A percentile compares a stretch with the other conserved stretches of the same genome.
Evolutionary conservation across 345 rosid species (phyloP).

Genomic region (Eutrema yunnanense): DNA sequence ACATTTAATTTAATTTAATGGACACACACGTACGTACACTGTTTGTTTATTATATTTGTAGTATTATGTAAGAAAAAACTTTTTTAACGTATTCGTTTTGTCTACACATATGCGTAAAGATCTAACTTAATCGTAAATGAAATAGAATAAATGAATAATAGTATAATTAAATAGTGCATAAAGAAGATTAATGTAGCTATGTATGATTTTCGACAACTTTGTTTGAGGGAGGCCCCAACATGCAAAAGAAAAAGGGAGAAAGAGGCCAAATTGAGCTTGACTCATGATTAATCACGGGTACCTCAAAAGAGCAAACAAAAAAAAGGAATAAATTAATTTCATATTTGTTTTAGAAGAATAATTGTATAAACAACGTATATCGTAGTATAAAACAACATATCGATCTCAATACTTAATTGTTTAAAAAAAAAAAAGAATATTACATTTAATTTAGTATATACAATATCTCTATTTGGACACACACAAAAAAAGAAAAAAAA

Average conservation of each 20-base stretch:
- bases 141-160: background rate
- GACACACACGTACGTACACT: slow-evolving; percentile 25
- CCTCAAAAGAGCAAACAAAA: slow-evolving; percentile 23
- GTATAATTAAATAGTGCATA: background rate
- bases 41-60: background rate
- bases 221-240: slow-evolving; percentile 26
- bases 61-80: background rate
- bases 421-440: background rate
- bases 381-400: background rate
- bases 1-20: slow-evolving; percentile 18
- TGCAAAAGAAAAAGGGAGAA: slow-evolving; percentile 28
- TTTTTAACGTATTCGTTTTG: slow-evolving; percentile 22
- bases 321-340: background rate
- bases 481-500: too few species aligned
- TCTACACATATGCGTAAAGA: slow-evolving; percentile 10
- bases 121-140: background rate
- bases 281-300: slow-evolving; percentile 38
- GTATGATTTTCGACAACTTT: slow-evolving; percentile 29
- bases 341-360: background rate
- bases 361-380: background rate
- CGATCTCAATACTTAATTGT: background rate
- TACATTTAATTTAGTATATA: background rate
- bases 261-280: slow-evolving; percentile 32
- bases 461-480: background rate
- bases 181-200: slow-evolving; percentile 24